Evolutionary conservation across 2,329 filamentous ascomycete genomes (phyloP).

Genomic region (Cryphonectria parasitica): DNA sequence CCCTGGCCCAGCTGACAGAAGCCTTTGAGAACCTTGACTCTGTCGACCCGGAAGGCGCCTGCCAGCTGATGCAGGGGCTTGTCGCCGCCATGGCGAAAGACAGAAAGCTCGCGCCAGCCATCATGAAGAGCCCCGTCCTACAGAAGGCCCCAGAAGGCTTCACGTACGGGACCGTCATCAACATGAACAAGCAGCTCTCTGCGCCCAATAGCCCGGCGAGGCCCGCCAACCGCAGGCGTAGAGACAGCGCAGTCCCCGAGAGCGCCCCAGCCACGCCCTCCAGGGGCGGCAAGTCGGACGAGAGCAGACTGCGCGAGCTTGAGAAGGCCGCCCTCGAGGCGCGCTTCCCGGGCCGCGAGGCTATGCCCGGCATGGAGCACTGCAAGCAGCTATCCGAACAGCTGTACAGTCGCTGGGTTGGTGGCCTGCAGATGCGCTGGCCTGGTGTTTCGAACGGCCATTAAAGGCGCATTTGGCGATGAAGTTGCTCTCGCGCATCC

Average conservation of each 20-base stretch:
- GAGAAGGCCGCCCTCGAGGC: slow-evolving; percentile 54
- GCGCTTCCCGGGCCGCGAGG: slow-evolving; percentile 58
- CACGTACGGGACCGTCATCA: slow-evolving; percentile 60
- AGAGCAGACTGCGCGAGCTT: slow-evolving; percentile 41
- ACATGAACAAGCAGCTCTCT: slow-evolving; percentile 54
- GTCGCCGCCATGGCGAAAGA: slow-evolving; percentile 75
- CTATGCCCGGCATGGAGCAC: slow-evolving; percentile 83
- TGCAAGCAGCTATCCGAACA: slow-evolving; percentile 87
- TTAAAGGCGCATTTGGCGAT: slow-evolving; percentile 28
- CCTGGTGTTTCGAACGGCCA: slow-evolving; percentile 42
- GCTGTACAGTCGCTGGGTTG: slow-evolving; percentile 87
- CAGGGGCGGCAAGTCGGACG: slow-evolving; percentile 36
- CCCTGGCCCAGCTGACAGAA: slow-evolving; percentile 79
- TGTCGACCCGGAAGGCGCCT: slow-evolving; percentile 87
- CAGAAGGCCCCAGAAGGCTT: slow-evolving; percentile 46
- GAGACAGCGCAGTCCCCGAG: slow-evolving; percentile 46
- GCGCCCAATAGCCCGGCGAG: slow-evolving; percentile 42
- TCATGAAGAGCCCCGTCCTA: slow-evolving; percentile 41
- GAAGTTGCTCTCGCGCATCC: neutral
- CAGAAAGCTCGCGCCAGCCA: slow-evolving; percentile 61
- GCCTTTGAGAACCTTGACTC: slow-evolving; percentile 85
- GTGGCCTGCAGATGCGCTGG: slow-evolving; percentile 78
- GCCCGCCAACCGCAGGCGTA: slow-evolving; percentile 64
- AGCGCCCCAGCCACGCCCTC: slow-evolving; percentile 34
- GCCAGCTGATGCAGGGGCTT: slow-evolving; percentile 79